Conservation (phyloP, 202 grass and related monocot species). For the Cymbopogon flexuosus region DNA sequence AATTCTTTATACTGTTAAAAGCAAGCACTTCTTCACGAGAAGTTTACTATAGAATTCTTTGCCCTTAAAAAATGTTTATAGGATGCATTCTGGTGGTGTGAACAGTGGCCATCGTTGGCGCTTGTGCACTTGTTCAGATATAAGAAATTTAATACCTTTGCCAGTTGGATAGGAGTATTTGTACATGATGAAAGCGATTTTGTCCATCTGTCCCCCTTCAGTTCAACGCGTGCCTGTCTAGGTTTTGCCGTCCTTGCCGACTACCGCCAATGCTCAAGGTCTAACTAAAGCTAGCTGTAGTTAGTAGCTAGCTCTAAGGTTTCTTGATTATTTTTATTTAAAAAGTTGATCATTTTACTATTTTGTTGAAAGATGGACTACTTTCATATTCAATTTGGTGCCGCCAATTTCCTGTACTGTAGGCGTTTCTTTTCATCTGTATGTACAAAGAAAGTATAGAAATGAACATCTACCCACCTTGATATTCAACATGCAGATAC, state of each 20-base stretch:
- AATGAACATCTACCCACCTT: neutral
- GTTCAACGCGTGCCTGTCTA: conserved; percentile 12
- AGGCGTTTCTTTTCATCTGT: neutral
- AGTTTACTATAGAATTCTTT: neutral
- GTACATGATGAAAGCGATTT: conserved; percentile 33
- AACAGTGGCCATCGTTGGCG: neutral
- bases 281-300: conserved; percentile 4
- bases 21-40: conserved; percentile 16
- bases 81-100: conserved; percentile 20
- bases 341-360: neutral
- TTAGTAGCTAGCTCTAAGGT: neutral
- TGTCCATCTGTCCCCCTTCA: conserved; percentile 20
- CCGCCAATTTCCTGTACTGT: neutral
- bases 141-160: neutral
- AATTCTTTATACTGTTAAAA: neutral
- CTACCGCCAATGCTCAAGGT: neutral
- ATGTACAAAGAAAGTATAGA: neutral
- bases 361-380: neutral
- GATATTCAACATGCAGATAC: neutral
- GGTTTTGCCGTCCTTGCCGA: conserved; percentile 30
- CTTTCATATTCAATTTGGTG: neutral
- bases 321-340: neutral
- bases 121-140: conserved; percentile 1
- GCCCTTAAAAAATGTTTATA: neutral
- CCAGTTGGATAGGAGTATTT: conserved; percentile 28